Percentiles rank a stretch among this genome's conserved stretches.
phyloP scores from a whole-genome alignment of 1,139 yeast genomes.

The Casaregolazyma suthepensis region DNA sequence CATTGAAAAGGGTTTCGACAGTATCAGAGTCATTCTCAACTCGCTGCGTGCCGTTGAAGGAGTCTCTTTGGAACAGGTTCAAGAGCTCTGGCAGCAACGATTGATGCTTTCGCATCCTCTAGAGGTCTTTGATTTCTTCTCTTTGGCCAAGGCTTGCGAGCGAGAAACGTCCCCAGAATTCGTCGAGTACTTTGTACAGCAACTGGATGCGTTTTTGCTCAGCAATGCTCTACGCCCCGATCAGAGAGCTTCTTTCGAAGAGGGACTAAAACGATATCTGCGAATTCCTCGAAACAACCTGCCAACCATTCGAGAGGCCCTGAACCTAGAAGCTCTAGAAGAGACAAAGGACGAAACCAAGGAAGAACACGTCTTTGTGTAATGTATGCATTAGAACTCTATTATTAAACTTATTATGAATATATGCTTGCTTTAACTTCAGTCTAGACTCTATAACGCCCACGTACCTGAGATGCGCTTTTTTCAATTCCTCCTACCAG shows the following conservation, averaged over 20 bases:
- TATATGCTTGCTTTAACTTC: background rate
- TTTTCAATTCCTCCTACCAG: conserved; percentile 55
- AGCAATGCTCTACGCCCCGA: conserved; percentile 9
- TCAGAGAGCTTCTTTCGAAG: conserved; percentile 6
- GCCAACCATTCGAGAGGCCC: conserved; percentile 9
- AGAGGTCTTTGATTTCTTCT: conserved; percentile 85
- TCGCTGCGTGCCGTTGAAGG: conserved; percentile 58
- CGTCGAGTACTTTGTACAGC: conserved; percentile 8
- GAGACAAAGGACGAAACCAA: background rate
- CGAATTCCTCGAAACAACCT: conserved; percentile 11
- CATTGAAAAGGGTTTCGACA: conserved; percentile 60
- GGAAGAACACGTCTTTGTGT: background rate
- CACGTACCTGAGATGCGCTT: conserved; percentile 38
- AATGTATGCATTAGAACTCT: background rate
- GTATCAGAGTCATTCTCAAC: conserved; percentile 70
- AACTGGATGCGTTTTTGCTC: conserved; percentile 12
- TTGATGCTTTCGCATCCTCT: conserved; percentile 37
- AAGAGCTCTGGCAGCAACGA: conserved; percentile 53
- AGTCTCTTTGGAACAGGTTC: conserved; percentile 48
- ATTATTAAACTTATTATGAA: background rate
- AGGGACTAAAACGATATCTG: conserved; percentile 6
- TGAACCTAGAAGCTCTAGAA: conserved; percentile 7
- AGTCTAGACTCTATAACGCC: conserved; percentile 6
- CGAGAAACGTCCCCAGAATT: conserved; percentile 12
- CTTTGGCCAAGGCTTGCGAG: conserved; percentile 41